Evolutionary conservation across 306 rosid species (phyloP).

Genomic region (Acmispon strigosus): DNA sequence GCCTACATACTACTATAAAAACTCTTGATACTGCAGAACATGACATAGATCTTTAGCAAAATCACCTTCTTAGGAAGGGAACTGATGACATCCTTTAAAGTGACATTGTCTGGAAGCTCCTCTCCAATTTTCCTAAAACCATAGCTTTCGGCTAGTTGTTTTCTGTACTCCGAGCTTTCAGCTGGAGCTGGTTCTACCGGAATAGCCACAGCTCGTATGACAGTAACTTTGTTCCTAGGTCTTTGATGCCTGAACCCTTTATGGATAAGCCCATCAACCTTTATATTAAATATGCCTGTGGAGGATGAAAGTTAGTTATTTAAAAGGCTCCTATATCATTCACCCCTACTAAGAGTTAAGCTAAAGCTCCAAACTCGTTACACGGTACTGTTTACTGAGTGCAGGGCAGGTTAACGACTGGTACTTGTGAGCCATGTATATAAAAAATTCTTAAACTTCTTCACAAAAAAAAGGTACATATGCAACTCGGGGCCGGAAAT

Average conservation of each 20-base stretch:
- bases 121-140: slow-evolving; percentile 83
- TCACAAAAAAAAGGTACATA: not conserved
- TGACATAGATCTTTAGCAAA: not conserved
- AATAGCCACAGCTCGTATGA: slow-evolving; percentile 63
- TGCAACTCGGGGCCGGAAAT: no score
- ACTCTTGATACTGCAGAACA: not conserved
- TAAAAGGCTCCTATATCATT: slow-evolving; percentile 3
- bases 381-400: not conserved
- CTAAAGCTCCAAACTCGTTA: not conserved
- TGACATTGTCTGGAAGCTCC: slow-evolving; percentile 64
- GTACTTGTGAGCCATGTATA: not conserved
- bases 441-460: not conserved
- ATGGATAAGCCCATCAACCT: slow-evolving; percentile 26
- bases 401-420: not conserved
- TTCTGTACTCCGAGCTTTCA: slow-evolving; percentile 53
- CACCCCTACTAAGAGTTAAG: not conserved
- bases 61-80: slow-evolving; percentile 84
- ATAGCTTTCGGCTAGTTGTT: slow-evolving; percentile 64
- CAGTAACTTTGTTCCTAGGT: slow-evolving; percentile 30
- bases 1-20: not conserved
- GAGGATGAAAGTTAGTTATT: slow-evolving; percentile 9
- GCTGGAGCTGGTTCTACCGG: slow-evolving; percentile 55
- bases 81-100: slow-evolving; percentile 61
- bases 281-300: slow-evolving; percentile 43
- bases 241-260: slow-evolving; percentile 36